These are phyloP conservation scores for Citrus medica DNA, from an alignment of 345 rosid species.

Conservation along the genomic window DNA sequence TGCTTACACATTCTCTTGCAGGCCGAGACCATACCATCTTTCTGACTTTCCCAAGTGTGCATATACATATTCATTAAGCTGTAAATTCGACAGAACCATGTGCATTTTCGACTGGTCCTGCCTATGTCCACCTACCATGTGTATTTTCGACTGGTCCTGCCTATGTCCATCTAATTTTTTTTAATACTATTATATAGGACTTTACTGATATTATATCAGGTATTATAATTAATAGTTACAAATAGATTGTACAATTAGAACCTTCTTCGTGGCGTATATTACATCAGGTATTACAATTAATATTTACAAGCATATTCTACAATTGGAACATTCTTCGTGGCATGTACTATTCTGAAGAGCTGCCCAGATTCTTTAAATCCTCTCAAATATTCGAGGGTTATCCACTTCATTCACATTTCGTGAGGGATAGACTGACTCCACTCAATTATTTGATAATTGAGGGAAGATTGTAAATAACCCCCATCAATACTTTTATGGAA, in stretches of 20 bases:
- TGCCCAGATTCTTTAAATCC: fast-evolving
- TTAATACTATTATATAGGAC: too few species aligned
- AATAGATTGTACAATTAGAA: too few species aligned
- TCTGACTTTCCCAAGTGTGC: neutral
- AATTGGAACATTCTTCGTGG: fast-evolving
- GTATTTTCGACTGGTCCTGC: neutral
- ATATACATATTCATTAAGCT: neutral
- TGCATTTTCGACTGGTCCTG: neutral
- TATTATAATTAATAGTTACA: too few species aligned
- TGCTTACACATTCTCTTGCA: neutral
- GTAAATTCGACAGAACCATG: neutral
- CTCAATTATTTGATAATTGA: too few species aligned
- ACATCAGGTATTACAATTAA: too few species aligned
- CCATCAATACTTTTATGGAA: too few species aligned
- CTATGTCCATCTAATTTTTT: neutral
- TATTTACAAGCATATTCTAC: too few species aligned
- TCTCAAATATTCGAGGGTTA: fast-evolving
- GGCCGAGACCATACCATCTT: neutral
- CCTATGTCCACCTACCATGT: neutral
- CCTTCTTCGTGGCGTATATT: too few species aligned
- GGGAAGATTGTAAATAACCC: too few species aligned
- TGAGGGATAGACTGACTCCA: fast-evolving
- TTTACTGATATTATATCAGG: too few species aligned
- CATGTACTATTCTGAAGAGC: fast-evolving
- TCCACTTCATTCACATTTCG: too few species aligned